Evolutionary conservation across 805 yeast species (phyloP).

Genomic region (Wickerhamomyces strasburgensis): DNA sequence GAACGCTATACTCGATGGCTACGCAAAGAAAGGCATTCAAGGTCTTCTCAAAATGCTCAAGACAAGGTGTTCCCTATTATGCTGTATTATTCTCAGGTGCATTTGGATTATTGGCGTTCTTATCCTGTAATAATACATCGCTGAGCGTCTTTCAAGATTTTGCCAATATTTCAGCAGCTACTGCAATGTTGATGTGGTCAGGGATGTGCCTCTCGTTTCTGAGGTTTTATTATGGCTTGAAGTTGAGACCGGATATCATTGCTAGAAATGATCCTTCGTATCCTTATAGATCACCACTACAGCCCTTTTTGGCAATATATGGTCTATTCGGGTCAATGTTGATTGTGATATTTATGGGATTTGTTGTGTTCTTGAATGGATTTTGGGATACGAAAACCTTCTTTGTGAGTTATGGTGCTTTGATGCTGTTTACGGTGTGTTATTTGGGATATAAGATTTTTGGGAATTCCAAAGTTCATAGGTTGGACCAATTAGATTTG

Average conservation of each 20-base stretch:
- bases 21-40: conserved; percentile 55
- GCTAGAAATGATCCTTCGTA: conserved; percentile 57
- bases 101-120: conserved; percentile 56
- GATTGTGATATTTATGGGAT: conserved; percentile 55
- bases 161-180: conserved; percentile 62
- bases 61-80: conserved; percentile 64
- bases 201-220: conserved; percentile 64
- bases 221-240: conserved; percentile 59
- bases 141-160: conserved; percentile 62
- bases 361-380: conserved; percentile 50
- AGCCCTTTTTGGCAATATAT: conserved; percentile 61
- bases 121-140: conserved; percentile 54
- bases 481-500: conserved; percentile 70
- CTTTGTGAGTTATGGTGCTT: conserved; percentile 60
- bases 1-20: conserved; percentile 52
- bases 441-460: conserved; percentile 53
- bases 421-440: conserved; percentile 46
- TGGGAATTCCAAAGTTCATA: conserved; percentile 58
- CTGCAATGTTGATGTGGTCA: conserved; percentile 76
- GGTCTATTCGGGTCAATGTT: conserved; percentile 52
- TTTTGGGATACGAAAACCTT: conserved; percentile 59
- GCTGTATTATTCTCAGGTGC: conserved; percentile 59
- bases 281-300: conserved; percentile 66
- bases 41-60: conserved; percentile 52
- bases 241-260: conserved; percentile 57